Evolutionary conservation across 2,329 filamentous ascomycete species (phyloP).

Genomic region (Fusarium nematophilum): DNA sequence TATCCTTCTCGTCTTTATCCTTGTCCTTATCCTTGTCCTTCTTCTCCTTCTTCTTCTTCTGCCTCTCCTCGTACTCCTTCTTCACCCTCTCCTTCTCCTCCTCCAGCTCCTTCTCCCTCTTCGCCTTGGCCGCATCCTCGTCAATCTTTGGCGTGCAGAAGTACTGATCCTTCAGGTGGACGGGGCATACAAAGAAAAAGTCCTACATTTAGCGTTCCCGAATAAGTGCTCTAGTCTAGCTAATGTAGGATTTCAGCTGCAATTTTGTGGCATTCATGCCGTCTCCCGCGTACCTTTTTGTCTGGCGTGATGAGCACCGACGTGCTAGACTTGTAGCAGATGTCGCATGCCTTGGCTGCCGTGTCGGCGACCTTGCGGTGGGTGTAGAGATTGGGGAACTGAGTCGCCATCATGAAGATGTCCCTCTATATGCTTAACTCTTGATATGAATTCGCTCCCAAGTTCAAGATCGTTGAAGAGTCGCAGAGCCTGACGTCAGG

Average conservation of each 20-base stretch:
- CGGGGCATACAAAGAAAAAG: conserved; percentile 90
- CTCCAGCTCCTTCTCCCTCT: conserved; percentile 70
- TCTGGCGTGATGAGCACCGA: conserved; percentile 91
- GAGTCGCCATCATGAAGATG: conserved; percentile 54
- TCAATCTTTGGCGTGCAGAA: conserved; percentile 84
- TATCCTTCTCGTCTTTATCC: conserved; percentile 42
- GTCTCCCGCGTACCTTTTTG: conserved; percentile 73
- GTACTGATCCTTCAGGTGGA: conserved; percentile 83
- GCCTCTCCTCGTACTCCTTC: conserved; percentile 57
- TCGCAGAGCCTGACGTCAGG: conserved; percentile 27
- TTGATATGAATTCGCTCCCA: too few relatives aligned
- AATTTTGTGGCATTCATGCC: conserved; percentile 2
- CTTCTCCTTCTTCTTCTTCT: conserved; percentile 58
- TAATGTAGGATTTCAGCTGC: too few relatives aligned
- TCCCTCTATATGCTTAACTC: too few relatives aligned
- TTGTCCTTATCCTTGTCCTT: conserved; percentile 52
- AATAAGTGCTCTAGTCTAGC: too few relatives aligned
- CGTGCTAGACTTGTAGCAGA: conserved; percentile 89
- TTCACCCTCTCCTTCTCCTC: conserved; percentile 71
- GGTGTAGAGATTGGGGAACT: conserved; percentile 82
- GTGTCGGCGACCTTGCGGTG: conserved; percentile 88
- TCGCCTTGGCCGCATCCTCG: conserved; percentile 71
- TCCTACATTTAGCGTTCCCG: too few relatives aligned
- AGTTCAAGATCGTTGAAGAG: too few relatives aligned
- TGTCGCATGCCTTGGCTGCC: conserved; percentile 85